Conservation (phyloP, 202 grass and related monocot species). For the Saccharum hybrid region DNA sequence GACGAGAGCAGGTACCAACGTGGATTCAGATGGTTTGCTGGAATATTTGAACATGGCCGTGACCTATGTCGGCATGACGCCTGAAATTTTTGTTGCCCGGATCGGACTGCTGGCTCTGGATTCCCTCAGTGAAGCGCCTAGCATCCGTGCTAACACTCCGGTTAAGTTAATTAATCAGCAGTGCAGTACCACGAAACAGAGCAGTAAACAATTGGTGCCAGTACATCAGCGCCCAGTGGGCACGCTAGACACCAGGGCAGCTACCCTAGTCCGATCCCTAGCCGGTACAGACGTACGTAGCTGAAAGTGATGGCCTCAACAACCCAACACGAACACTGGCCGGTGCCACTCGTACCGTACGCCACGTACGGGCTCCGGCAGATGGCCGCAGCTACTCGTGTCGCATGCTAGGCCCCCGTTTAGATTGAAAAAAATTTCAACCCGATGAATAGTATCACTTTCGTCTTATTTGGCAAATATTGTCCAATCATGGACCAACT, state of each 20-base stretch:
- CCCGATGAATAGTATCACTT: no score
- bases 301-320: background rate
- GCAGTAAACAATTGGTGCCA: background rate
- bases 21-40: background rate
- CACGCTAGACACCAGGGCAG: background rate
- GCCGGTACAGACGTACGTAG: background rate
- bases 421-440: no score
- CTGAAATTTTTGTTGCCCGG: background rate
- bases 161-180: background rate
- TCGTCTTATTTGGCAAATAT: no score
- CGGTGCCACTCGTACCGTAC: background rate
- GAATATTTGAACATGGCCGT: background rate
- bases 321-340: background rate
- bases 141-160: background rate
- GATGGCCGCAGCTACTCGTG: background rate
- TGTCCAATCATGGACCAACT: no score
- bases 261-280: background rate
- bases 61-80: background rate
- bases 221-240: background rate
- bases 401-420: background rate
- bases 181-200: background rate
- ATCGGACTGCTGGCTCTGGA: background rate
- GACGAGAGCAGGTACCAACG: background rate
- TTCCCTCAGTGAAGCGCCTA: background rate
- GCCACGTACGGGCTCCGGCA: background rate